phyloP scores from a whole-genome alignment of 352 stramenopile species.

The Thraustochytrium sp. region DNA sequence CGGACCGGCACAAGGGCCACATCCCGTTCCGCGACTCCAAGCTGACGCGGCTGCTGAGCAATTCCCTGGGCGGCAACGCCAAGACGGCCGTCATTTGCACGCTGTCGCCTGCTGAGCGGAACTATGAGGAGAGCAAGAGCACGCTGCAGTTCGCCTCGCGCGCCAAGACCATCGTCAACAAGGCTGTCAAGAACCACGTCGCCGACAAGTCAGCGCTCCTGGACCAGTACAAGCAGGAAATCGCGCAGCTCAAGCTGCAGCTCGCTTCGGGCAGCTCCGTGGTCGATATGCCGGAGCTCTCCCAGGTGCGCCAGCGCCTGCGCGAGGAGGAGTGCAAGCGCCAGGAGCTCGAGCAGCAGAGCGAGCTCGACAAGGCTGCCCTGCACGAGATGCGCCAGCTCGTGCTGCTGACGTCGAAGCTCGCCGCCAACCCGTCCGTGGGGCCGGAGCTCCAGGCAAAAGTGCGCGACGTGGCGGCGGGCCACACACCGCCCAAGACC shows the following conservation, averaged over 20 bases:
- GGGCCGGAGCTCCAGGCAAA: background rate
- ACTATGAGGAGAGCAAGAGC: constrained; percentile 77
- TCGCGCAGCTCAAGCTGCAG: constrained; percentile 37
- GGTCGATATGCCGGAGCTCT: constrained; percentile 19
- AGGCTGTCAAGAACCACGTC: constrained; percentile 74
- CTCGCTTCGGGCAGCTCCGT: constrained; percentile 1
- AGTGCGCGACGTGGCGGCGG: background rate
- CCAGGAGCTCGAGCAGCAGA: background rate
- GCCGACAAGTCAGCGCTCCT: constrained; percentile 19
- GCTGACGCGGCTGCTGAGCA: constrained; percentile 83
- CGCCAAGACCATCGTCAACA: constrained; percentile 91
- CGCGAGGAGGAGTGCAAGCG: constrained; percentile 33
- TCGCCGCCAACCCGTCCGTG: background rate
- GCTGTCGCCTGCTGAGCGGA: constrained; percentile 67
- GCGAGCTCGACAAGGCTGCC: background rate
- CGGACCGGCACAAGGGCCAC: constrained; percentile 62
- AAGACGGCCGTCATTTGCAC: constrained; percentile 88
- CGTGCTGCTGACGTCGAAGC: constrained; percentile 1
- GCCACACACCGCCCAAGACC: background rate
- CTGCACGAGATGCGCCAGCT: constrained; percentile 28
- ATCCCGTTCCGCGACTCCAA: constrained; percentile 87
- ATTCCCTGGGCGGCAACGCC: constrained; percentile 76
- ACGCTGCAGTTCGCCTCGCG: constrained; percentile 83
- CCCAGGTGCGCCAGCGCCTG: constrained; percentile 1
- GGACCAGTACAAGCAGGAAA: constrained; percentile 32